A percentile compares a stretch with the other conserved stretches of the same genome.
Conservation (phyloP, 1,284 basidiomycete genomes). For the Trichosporon sp. region DNA sequence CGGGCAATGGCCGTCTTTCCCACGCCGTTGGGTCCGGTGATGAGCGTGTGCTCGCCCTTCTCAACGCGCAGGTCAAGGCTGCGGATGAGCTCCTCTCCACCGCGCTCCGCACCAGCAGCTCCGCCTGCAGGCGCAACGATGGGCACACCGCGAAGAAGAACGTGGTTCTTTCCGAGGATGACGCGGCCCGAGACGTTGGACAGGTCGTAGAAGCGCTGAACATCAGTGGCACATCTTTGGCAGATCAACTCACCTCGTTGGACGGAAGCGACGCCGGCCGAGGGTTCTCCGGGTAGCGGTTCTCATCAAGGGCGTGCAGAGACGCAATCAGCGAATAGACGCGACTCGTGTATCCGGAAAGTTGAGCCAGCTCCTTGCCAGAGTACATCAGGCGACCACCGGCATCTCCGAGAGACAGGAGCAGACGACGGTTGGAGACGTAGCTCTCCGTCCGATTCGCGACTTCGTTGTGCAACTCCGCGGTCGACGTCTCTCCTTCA, state of each 20-base stretch:
- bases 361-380: constrained; percentile 72
- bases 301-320: constrained; percentile 62
- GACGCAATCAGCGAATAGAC: constrained; percentile 83
- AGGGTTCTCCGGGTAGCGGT: constrained; percentile 38
- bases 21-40: constrained; percentile 80
- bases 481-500: not conserved
- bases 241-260: constrained; percentile 25
- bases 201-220: constrained; percentile 49
- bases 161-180: constrained; percentile 44
- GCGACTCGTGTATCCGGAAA: constrained; percentile 85
- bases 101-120: constrained; percentile 51
- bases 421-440: constrained; percentile 86
- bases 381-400: constrained; percentile 69
- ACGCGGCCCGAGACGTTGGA: constrained; percentile 49
- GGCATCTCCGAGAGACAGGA: constrained; percentile 89
- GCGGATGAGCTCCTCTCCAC: constrained; percentile 62
- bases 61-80: constrained; percentile 66
- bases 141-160: constrained; percentile 66
- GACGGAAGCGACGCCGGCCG: constrained; percentile 27
- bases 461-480: constrained; percentile 36
- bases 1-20: constrained; percentile 91
- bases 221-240: constrained; percentile 23
- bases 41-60: constrained; percentile 82
- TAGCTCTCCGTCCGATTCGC: constrained; percentile 70
- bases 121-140: constrained; percentile 63